These are phyloP conservation scores for Aureobasidium pullulans DNA, from an alignment of 2,329 filamentous ascomycete genomes.

Conservation along the genomic window DNA sequence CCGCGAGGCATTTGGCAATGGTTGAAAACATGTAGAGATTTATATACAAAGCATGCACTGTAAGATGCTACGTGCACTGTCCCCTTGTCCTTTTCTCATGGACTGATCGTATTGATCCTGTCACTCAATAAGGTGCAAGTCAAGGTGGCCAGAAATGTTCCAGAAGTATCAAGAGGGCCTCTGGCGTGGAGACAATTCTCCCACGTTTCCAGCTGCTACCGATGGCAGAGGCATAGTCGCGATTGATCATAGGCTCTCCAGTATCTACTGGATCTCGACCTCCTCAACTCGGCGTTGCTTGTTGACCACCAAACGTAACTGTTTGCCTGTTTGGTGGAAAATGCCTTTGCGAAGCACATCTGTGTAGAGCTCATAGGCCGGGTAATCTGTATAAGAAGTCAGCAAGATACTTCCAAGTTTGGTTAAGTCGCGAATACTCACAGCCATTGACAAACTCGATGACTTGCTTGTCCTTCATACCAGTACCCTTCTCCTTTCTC, in stretches of 20 bases:
- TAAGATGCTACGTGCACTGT: no score
- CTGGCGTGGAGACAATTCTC: no score
- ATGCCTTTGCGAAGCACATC: constrained; percentile 43
- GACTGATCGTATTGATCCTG: no score
- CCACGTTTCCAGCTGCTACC: no score
- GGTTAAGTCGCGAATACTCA: constrained; percentile 26
- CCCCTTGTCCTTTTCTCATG: no score
- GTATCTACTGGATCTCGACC: not conserved
- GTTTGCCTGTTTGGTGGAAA: constrained; percentile 37
- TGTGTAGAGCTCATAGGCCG: constrained; percentile 51
- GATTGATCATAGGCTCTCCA: no score
- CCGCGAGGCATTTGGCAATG: not conserved
- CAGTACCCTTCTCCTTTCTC: constrained; percentile 57
- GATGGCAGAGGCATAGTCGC: no score
- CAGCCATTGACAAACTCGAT: constrained; percentile 64
- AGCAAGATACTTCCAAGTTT: not conserved
- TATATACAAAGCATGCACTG: not conserved
- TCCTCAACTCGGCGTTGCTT: constrained; percentile 35
- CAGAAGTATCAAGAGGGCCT: no score
- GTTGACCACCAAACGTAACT: constrained; percentile 45
- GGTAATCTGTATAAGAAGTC: constrained; percentile 32
- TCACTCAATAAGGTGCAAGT: no score
- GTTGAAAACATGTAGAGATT: not conserved
- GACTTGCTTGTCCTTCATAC: constrained; percentile 79
- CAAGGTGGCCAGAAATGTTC: no score